A percentile compares a stretch with the other conserved stretches of the same genome.
Evolutionary conservation across 495 filamentous ascomycete species (phyloP).

Genomic region (Diplogelasinospora grovesii): DNA sequence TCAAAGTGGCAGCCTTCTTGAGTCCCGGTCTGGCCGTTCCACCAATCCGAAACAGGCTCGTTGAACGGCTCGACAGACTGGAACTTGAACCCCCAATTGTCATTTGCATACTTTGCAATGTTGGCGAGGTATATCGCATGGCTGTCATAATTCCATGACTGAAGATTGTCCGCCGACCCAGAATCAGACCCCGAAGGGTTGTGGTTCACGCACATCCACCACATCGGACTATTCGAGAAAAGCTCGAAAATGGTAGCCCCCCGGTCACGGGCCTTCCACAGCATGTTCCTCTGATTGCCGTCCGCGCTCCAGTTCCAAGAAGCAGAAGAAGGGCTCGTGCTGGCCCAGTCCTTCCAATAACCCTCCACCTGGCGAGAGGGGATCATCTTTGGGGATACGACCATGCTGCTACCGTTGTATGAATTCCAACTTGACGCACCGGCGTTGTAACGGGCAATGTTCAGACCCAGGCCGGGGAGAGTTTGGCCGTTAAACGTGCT

Average conservation of each 20-base stretch:
- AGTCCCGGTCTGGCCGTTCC: conserved; percentile 29
- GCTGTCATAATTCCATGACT: conserved; percentile 30
- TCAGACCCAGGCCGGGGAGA: conserved; percentile 33
- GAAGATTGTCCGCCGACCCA: conserved; percentile 26
- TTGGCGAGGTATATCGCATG: conserved; percentile 35
- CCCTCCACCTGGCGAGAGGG: conserved; percentile 30
- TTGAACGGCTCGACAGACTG: conserved; percentile 32
- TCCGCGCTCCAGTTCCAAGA: conserved; percentile 31
- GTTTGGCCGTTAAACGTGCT: conserved; percentile 15
- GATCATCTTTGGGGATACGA: conserved; percentile 28
- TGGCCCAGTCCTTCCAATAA: conserved; percentile 31
- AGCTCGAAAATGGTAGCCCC: conserved; percentile 32
- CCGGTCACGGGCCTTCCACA: conserved; percentile 23
- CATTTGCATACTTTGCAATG: conserved; percentile 29
- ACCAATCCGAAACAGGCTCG: conserved; percentile 30
- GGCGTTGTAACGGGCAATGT: conserved; percentile 34
- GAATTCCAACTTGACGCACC: conserved; percentile 29
- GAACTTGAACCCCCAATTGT: conserved; percentile 29
- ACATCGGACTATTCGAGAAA: conserved; percentile 36
- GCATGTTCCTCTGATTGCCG: conserved; percentile 25
- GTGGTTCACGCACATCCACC: conserved; percentile 36
- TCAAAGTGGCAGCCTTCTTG: conserved; percentile 33
- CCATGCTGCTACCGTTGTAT: conserved; percentile 27
- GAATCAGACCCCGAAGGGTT: conserved; percentile 29
- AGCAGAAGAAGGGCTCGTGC: conserved; percentile 15